Percentiles rank a stretch among this genome's conserved stretches.
Evolutionary conservation across 352 stramenopile genomes (phyloP).

Genomic region (Pythium periplocum): DNA sequence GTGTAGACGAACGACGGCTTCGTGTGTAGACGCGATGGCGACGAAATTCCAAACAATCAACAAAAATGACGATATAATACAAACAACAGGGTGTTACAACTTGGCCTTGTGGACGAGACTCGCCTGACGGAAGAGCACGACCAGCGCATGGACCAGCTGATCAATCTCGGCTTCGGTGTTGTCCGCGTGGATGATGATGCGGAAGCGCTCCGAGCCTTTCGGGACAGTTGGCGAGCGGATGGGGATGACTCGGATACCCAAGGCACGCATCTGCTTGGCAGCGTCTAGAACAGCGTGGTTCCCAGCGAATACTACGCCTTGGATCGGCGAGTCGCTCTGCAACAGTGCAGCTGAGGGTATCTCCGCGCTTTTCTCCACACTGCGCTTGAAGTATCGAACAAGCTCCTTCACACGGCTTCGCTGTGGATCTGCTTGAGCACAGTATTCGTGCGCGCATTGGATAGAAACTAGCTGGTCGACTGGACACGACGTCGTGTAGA

Average conservation of each 20-base stretch:
- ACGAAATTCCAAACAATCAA: too few relatives aligned
- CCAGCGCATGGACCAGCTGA: slow-evolving; percentile 44
- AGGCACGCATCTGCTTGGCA: slow-evolving; percentile 47
- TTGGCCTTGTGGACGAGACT: slow-evolving; percentile 1
- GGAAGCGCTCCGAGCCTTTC: slow-evolving; percentile 91
- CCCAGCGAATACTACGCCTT: slow-evolving; percentile 91
- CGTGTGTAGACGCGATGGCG: too few relatives aligned
- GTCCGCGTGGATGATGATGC: slow-evolving; percentile 94
- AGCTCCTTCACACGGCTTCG: slow-evolving; percentile 41
- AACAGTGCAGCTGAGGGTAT: slow-evolving; percentile 53
- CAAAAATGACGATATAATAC: too few relatives aligned
- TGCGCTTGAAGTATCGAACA: slow-evolving; percentile 78
- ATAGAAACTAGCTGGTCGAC: slow-evolving; percentile 91
- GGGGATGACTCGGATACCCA: slow-evolving; percentile 89
- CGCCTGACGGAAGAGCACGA: slow-evolving; percentile 30
- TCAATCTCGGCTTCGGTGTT: slow-evolving; percentile 90
- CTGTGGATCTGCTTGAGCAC: slow-evolving; percentile 39
- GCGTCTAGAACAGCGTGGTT: slow-evolving; percentile 87
- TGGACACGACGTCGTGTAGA: slow-evolving; percentile 96
- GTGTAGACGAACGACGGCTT: slow-evolving; percentile 29
- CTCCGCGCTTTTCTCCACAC: slow-evolving; percentile 22
- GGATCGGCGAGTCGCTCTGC: slow-evolving; percentile 87
- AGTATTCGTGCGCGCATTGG: slow-evolving; percentile 85
- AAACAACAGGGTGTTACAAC: slow-evolving; percentile 1
- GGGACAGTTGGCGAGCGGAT: slow-evolving; percentile 96